phyloP scores from a whole-genome alignment of 192 early-diverging fungal species.

The Coemansia sp. region DNA sequence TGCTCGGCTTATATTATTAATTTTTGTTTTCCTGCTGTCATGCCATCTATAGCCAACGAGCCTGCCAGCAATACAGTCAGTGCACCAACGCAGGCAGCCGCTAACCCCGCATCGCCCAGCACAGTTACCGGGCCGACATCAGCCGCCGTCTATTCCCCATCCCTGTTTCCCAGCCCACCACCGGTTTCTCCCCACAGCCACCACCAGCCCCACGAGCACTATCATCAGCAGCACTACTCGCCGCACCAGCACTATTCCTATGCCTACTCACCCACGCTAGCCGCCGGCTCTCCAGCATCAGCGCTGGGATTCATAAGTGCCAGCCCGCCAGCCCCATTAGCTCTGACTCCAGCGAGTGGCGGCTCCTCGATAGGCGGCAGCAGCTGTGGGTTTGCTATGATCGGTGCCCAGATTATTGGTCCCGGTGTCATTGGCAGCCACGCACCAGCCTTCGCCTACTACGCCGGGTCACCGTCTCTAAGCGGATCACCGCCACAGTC shows the following conservation, averaged over 20 bases:
- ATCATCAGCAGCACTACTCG: conserved; percentile 10
- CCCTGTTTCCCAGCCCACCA: not conserved
- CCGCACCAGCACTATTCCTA: conserved; percentile 10
- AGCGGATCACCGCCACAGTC: conserved; percentile 17
- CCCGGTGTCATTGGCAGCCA: conserved; percentile 4
- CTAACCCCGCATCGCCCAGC: conserved; percentile 3
- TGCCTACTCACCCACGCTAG: conserved; percentile 3
- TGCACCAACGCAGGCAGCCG: not conserved
- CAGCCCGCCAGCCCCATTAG: conserved; percentile 5
- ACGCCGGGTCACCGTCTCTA: conserved; percentile 12
- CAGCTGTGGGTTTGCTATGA: conserved; percentile 9
- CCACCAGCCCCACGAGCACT: not conserved
- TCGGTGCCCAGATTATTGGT: conserved; percentile 13
- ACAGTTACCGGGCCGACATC: not conserved
- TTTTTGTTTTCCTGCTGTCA: conserved; percentile 10
- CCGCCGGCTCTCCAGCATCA: conserved; percentile 15
- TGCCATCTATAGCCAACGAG: conserved; percentile 30
- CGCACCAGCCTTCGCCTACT: conserved; percentile 29
- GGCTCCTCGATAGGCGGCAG: not conserved
- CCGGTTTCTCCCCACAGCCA: not conserved
- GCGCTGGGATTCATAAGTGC: conserved; percentile 15
- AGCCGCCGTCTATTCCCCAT: not conserved
- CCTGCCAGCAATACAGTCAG: not conserved
- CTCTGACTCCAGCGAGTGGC: conserved; percentile 3
- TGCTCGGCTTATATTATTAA: not conserved